Conservation (phyloP, 179 eudicot genomes). For the Gypsophila paniculata region DNA sequence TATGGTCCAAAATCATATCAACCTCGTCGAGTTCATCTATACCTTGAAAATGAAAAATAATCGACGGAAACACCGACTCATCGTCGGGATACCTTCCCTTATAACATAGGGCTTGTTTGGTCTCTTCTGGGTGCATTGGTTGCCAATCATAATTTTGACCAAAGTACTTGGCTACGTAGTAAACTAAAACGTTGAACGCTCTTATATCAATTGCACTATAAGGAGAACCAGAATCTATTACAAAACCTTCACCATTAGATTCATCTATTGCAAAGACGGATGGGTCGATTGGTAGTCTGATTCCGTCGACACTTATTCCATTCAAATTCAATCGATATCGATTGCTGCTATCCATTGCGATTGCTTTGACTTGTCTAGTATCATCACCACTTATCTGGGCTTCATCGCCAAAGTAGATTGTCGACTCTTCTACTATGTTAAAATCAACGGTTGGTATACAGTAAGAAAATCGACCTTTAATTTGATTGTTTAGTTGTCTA, state of each 20-base stretch:
- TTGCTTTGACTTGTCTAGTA: background rate
- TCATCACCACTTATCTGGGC: conserved; percentile 1
- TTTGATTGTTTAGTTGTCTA: background rate
- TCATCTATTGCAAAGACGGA: too few species aligned
- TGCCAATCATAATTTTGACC: background rate
- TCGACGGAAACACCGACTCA: background rate
- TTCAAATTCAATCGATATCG: background rate
- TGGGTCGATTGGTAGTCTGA: too few species aligned
- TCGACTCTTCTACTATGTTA: background rate
- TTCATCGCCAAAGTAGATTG: background rate
- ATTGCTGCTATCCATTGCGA: background rate
- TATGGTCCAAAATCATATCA: too few species aligned
- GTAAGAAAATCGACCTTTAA: too few species aligned
- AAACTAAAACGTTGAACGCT: background rate
- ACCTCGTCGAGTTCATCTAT: too few species aligned
- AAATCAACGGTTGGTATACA: background rate
- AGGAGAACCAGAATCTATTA: background rate
- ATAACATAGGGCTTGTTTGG: background rate
- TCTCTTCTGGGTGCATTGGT: background rate
- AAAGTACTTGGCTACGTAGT: background rate
- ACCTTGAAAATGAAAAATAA: background rate
- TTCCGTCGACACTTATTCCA: too few species aligned
- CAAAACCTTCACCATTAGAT: background rate
- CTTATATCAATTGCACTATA: background rate
- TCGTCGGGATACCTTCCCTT: background rate